Evolutionary conservation across 768 basidiomycete genomes (phyloP), one percentile per base, ranked within the genome.

Genomic region (Pulveroboletus sp.): DNA sequence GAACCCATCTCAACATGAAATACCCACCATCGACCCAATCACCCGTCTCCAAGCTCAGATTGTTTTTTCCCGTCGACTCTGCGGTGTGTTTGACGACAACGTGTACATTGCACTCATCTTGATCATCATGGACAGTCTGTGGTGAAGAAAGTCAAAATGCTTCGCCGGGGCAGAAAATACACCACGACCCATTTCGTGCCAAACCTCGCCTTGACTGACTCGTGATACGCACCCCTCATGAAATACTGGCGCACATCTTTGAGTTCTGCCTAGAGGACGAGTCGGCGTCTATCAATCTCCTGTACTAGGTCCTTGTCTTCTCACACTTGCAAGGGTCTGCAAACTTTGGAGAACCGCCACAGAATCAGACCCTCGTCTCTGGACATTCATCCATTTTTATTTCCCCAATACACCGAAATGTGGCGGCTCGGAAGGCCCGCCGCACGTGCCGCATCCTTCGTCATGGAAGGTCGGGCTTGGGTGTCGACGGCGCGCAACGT

Each of bases 201-300:
- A 29, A 29, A 11, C 8, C 8, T 7, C 8, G 27, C 12, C 33
- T 16, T n/a, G 14, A 5, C 36, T 43, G 49, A 11, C 53, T 45
- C 2, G 40, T 56, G 29, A 46, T 36, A 16, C 32, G 45, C 13
- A 20, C 59, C 27, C 61, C 52, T n/a, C 35, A 45, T 4, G 55
- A 81, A 69, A 65, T 79, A 75, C 45, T 73, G 23, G 24, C 21
- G 5, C 16, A 36, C 21, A 39, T 62, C 9, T 62, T 54, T 24
- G 40, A 45, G 29, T 7, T 45, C 7, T 58, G 27, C 34, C 25
- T 55, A 14, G 24, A 10, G n/a, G 16, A n/a, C 25, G 25, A 27
- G 24, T 35, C n/a, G 3, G 19, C 34, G 34, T 17, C 24, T 9
- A 10, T 40, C 29, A 31, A 8, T 13, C 29, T 31, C 13, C 32